A percentile compares a stretch with the other conserved stretches of the same genome.
Evolutionary conservation across 2,329 filamentous ascomycete genomes (phyloP).

Genomic region (Lecanicillium sp.): DNA sequence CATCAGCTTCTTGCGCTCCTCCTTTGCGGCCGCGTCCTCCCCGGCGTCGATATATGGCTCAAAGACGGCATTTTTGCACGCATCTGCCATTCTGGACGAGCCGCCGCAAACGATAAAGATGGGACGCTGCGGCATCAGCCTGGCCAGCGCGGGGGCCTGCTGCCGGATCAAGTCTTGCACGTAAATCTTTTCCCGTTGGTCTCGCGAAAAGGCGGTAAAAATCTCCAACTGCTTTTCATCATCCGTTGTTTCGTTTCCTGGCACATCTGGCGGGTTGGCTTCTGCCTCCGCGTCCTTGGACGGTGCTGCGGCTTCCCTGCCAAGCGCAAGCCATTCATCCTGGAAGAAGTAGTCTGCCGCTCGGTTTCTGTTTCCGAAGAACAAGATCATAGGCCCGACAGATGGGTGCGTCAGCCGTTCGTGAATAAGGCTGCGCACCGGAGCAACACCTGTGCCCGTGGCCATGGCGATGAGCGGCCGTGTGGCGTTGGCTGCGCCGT

Average conservation of each 20-base stretch:
- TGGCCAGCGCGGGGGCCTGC: conserved; percentile 29
- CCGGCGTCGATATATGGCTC: conserved; percentile 39
- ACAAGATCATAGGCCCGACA: conserved; percentile 49
- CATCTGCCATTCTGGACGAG: conserved; percentile 51
- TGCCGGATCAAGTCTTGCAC: conserved; percentile 49
- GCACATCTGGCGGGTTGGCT: too few relatives aligned
- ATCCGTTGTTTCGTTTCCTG: neutral
- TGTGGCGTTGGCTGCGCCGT: conserved; percentile 29
- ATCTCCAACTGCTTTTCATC: conserved; percentile 23
- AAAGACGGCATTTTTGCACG: conserved; percentile 46
- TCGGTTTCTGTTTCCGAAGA: conserved; percentile 79
- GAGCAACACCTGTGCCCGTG: conserved; percentile 82
- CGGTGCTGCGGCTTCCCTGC: conserved; percentile 10
- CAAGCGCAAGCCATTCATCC: conserved; percentile 58
- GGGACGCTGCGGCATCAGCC: conserved; percentile 32
- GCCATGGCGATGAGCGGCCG: conserved; percentile 70
- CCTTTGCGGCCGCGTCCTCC: conserved; percentile 26
- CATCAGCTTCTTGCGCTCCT: conserved; percentile 33
- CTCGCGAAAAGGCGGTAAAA: conserved; percentile 44
- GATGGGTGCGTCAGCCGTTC: conserved; percentile 47
- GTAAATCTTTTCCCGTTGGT: conserved; percentile 45
- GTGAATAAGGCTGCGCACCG: conserved; percentile 73
- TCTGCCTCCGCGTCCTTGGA: neutral
- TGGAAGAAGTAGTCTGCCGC: conserved; percentile 75
- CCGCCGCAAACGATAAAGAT: conserved; percentile 52